Percentiles rank a stretch among this genome's conserved stretches.
Evolutionary conservation across 2,329 filamentous ascomycete genomes (phyloP).

Genomic region (Paracorniculantispora psalliotae): DNA sequence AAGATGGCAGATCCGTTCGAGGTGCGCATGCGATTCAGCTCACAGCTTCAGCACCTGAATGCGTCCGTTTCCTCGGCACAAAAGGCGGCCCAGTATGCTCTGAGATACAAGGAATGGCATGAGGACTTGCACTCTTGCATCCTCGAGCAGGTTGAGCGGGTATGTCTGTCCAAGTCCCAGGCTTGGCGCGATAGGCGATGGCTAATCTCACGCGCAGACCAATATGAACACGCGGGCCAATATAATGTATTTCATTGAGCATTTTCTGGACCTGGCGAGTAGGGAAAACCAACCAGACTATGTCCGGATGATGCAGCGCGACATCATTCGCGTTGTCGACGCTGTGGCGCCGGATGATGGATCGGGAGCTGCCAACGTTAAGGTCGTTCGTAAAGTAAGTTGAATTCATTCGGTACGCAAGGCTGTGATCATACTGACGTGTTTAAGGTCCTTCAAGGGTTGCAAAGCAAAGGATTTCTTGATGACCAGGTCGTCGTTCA

Average conservation of each 20-base stretch:
- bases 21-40: constrained; percentile 95
- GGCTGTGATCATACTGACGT: neutral
- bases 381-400: constrained; percentile 76
- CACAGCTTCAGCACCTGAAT: constrained; percentile 82
- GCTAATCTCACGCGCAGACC: constrained; percentile 46
- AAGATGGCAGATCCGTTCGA: constrained; percentile 82
- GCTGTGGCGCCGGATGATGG: constrained; percentile 84
- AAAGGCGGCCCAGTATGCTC: constrained; percentile 90
- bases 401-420: neutral
- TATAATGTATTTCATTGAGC: constrained; percentile 98
- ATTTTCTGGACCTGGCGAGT: constrained; percentile 80
- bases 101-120: constrained; percentile 90
- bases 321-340: constrained; percentile 87
- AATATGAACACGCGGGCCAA: constrained; percentile 97
- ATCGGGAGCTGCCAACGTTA: constrained; percentile 86
- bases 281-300: constrained; percentile 75
- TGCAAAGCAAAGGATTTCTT: constrained; percentile 68
- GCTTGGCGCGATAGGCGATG: neutral
- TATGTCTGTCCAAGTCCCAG: constrained; percentile 33
- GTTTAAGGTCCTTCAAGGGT: constrained; percentile 59
- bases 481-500: constrained; percentile 69
- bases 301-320: constrained; percentile 88
- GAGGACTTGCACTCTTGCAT: constrained; percentile 98
- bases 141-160: constrained; percentile 85
- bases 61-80: constrained; percentile 84